phyloP scores from a whole-genome alignment of 1,284 basidiomycete genomes.

The Rhodotorula sp. region DNA sequence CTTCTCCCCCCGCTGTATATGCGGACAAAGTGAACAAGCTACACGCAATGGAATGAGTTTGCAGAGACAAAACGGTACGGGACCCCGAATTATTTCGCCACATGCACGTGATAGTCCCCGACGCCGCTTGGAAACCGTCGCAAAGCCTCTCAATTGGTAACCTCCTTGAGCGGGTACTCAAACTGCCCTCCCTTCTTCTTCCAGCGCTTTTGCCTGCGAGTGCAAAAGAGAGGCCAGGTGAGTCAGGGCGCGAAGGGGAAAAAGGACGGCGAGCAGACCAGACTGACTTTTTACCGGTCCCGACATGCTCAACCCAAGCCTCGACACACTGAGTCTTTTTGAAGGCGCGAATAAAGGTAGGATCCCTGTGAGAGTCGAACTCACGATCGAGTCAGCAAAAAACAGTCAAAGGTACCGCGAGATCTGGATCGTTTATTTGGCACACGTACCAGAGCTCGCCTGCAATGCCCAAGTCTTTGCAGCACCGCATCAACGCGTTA shows the following conservation, averaged over 20 bases:
- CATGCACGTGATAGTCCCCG: background rate
- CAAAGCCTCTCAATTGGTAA: background rate
- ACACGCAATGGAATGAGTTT: too few species aligned
- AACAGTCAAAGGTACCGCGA: too few species aligned
- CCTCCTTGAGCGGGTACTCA: slow-evolving; percentile 73
- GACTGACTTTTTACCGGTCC: slow-evolving; percentile 83
- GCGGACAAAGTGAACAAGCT: too few species aligned
- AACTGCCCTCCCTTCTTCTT: slow-evolving; percentile 58
- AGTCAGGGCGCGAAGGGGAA: background rate
- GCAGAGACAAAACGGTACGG: too few species aligned
- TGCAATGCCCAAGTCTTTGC: slow-evolving; percentile 93
- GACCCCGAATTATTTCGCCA: too few species aligned
- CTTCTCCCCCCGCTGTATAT: too few species aligned
- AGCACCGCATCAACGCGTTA: slow-evolving; percentile 96
- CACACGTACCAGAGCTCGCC: slow-evolving; percentile 90
- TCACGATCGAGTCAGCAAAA: background rate
- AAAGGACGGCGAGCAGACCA: background rate
- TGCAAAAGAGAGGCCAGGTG: background rate
- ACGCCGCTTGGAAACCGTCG: too few species aligned
- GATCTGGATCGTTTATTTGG: too few species aligned
- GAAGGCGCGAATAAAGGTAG: slow-evolving; percentile 90
- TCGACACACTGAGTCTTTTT: slow-evolving; percentile 81
- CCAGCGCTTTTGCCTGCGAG: slow-evolving; percentile 35
- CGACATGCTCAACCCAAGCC: slow-evolving; percentile 75
- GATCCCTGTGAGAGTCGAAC: slow-evolving; percentile 65